phyloP scores from a whole-genome alignment of 805 yeast genomes.

The Zygosaccharomyces rouxii region DNA sequence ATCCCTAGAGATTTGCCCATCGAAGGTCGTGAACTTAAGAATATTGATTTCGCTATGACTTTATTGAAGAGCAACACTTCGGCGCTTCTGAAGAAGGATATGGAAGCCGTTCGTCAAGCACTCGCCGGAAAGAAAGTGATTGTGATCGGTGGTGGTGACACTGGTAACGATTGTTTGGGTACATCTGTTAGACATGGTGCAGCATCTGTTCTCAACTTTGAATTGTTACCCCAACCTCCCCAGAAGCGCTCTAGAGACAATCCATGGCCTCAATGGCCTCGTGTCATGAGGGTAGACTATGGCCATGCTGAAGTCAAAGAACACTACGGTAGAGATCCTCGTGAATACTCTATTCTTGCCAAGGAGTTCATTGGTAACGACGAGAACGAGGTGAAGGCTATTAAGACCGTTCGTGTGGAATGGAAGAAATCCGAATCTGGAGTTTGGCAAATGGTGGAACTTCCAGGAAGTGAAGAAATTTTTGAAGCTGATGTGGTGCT shows the following conservation, averaged over 20 bases:
- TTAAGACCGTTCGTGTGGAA: slow-evolving; percentile 94
- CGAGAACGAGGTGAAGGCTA: slow-evolving; percentile 90
- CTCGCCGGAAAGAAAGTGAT: slow-evolving; percentile 85
- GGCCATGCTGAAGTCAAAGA: slow-evolving; percentile 94
- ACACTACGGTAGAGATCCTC: slow-evolving; percentile 95
- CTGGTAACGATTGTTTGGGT: slow-evolving; percentile 98
- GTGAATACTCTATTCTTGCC: slow-evolving; percentile 92
- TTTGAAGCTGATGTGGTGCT: slow-evolving; percentile 94
- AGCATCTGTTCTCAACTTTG: slow-evolving; percentile 87
- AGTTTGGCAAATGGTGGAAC: slow-evolving; percentile 98
- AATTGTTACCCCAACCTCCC: slow-evolving; percentile 90
- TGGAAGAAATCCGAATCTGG: slow-evolving; percentile 95
- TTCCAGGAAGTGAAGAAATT: slow-evolving; percentile 89
- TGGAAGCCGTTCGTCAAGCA: slow-evolving; percentile 68
- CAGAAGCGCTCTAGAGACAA: slow-evolving; percentile 82
- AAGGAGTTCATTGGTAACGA: slow-evolving; percentile 95
- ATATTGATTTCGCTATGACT: slow-evolving; percentile 93
- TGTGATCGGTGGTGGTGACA: slow-evolving; percentile 99
- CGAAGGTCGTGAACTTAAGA: slow-evolving; percentile 87
- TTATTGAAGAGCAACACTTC: slow-evolving; percentile 83
- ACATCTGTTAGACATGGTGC: slow-evolving; percentile 98
- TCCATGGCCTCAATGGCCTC: slow-evolving; percentile 99
- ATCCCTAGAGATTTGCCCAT: slow-evolving; percentile 92
- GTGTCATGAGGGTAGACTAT: slow-evolving; percentile 94
- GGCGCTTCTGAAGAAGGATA: slow-evolving; percentile 75